Conservation (phyloP, 305 asterid genomes). For the Rubia peregrina region DNA sequence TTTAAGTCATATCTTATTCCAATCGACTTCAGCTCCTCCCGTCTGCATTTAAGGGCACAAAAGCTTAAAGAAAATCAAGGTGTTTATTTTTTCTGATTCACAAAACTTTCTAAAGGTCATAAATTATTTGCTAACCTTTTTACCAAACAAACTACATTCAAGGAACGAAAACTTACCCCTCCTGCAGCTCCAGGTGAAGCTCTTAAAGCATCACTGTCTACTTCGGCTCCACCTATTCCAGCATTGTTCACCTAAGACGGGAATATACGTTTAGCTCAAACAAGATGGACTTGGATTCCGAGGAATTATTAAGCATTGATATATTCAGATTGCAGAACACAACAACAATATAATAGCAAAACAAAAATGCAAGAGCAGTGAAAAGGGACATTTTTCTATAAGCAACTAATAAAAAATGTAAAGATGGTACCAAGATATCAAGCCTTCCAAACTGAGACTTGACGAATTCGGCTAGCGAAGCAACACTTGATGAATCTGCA, state of each 20-base stretch:
- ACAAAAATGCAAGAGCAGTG: not conserved
- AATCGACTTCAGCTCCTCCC: conserved; percentile 22
- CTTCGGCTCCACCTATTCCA: conserved; percentile 12
- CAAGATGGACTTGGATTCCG: not conserved
- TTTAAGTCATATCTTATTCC: conserved; percentile 27
- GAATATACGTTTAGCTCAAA: not conserved
- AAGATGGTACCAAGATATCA: conserved; percentile 7
- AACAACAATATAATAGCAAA: not conserved
- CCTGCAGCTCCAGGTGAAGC: not conserved
- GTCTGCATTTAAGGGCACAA: conserved; percentile 18
- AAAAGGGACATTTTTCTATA: not conserved
- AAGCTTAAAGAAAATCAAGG: not conserved
- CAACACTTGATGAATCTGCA: too few species aligned
- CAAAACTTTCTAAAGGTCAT: not conserved
- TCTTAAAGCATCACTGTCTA: conserved; percentile 12
- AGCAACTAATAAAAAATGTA: not conserved
- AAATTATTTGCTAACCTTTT: not conserved
- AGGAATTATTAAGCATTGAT: not conserved
- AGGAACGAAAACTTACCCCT: not conserved
- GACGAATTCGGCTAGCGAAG: too few species aligned
- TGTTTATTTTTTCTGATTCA: not conserved
- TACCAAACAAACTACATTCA: not conserved
- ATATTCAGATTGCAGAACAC: not conserved
- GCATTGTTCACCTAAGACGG: conserved; percentile 11
- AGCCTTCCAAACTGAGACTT: too few species aligned